Evolutionary conservation across 768 basidiomycete genomes (phyloP).

Genomic region (Pleurotus platypus): DNA sequence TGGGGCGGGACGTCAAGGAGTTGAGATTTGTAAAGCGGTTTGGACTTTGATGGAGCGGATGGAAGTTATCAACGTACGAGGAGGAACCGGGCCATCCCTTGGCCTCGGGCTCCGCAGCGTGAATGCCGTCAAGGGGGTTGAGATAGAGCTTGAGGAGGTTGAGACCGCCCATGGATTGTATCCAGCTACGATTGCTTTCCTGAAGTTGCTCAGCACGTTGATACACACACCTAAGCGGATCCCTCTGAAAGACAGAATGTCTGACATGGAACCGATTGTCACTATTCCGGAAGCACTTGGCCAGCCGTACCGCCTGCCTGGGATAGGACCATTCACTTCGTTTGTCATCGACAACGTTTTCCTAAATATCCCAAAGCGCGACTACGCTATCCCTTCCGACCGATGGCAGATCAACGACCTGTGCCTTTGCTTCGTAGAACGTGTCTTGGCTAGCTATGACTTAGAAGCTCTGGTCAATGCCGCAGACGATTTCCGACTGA

Average conservation of each 20-base stretch:
- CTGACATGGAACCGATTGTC: conserved; percentile 58
- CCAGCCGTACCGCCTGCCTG: conserved; percentile 74
- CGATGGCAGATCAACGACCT: conserved; percentile 86
- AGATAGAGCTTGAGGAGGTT: conserved; percentile 84
- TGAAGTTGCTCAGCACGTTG: conserved; percentile 76
- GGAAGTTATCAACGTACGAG: conserved; percentile 78
- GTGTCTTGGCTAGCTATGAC: conserved; percentile 77
- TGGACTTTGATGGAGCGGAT: conserved; percentile 84
- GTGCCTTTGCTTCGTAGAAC: conserved; percentile 82
- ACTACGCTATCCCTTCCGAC: conserved; percentile 72
- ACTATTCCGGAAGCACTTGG: conserved; percentile 81
- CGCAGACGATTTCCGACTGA: conserved; percentile 49
- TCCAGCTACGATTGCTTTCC: conserved; percentile 86
- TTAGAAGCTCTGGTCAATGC: conserved; percentile 65
- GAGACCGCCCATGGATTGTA: conserved; percentile 78
- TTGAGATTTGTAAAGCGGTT: conserved; percentile 78
- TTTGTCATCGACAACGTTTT: conserved; percentile 93
- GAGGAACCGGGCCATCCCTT: conserved; percentile 31
- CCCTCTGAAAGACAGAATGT: conserved; percentile 53
- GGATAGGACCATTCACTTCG: conserved; percentile 76
- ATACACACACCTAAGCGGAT: conserved; percentile 80
- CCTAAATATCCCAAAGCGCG: conserved; percentile 67
- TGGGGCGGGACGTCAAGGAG: conserved; percentile 67
- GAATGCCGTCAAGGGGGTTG: conserved; percentile 70
- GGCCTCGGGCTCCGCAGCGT: conserved; percentile 31